A percentile compares a stretch with the other conserved stretches of the same genome.
Conservation (phyloP, 2,329 filamentous ascomycete genomes). For the Talaromyces sp. region DNA sequence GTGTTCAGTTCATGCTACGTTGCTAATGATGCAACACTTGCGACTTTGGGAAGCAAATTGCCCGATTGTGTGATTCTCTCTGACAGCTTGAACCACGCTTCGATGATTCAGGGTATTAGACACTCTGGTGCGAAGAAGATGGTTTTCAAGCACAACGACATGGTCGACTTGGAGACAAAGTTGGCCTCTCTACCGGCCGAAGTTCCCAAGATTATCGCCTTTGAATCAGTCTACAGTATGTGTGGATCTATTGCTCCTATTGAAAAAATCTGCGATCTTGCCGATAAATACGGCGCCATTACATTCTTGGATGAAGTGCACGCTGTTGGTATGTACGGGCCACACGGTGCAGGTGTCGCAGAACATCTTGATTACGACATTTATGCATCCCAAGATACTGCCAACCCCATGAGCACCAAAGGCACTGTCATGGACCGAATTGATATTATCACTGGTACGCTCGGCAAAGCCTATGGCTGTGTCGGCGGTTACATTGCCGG, state of each 20-base stretch:
- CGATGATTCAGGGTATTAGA: conserved; percentile 98
- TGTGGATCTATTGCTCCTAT: conserved; percentile 96
- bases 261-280: conserved; percentile 90
- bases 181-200: conserved; percentile 80
- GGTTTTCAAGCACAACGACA: conserved; percentile 97
- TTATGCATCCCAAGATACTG: conserved; percentile 70
- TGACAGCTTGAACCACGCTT: conserved; percentile 95
- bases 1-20: conserved; percentile 99
- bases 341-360: conserved; percentile 89
- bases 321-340: conserved; percentile 98
- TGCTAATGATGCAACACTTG: conserved; percentile 93
- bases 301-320: conserved; percentile 99
- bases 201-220: conserved; percentile 95
- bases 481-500: conserved; percentile 98
- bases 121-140: conserved; percentile 96
- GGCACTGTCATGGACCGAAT: conserved; percentile 93
- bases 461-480: conserved; percentile 96
- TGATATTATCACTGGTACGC: conserved; percentile 95
- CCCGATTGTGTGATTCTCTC: conserved; percentile 97
- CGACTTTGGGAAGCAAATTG: conserved; percentile 93
- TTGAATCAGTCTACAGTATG: conserved; percentile 99
- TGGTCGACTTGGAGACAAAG: conserved; percentile 90
- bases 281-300: conserved; percentile 95
- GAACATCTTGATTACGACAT: conserved; percentile 95
- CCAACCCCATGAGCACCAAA: conserved; percentile 41